Evolutionary conservation across 257 asterid genomes (phyloP).

Genomic region (Mitragyna speciosa): DNA sequence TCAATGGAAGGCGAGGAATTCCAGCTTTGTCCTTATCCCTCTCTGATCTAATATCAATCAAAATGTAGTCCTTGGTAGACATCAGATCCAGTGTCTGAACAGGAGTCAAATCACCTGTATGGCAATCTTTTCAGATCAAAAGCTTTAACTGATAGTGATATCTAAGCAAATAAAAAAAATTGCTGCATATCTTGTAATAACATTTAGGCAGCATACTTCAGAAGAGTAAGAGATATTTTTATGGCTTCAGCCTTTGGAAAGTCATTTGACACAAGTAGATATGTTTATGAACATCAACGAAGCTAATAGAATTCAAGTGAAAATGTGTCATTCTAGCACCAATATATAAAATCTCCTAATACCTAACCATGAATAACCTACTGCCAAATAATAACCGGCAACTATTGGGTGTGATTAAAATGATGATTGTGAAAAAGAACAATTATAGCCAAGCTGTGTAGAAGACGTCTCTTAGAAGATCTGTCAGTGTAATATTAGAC

Average conservation of each 20-base stretch:
- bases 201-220: not conserved
- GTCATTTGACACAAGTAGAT: not conserved
- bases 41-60: slow-evolving; percentile 93
- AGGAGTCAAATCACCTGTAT: slow-evolving; percentile 75
- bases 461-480: not conserved
- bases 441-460: not conserved
- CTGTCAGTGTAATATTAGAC: not conserved
- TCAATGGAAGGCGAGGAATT: slow-evolving; percentile 85
- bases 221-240: not conserved
- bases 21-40: slow-evolving; percentile 89
- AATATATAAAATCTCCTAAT: not conserved
- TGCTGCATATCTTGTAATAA: not conserved
- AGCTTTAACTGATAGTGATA: not conserved
- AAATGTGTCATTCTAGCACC: not conserved
- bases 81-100: slow-evolving; percentile 83
- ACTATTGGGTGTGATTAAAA: not conserved
- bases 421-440: not conserved
- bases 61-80: slow-evolving; percentile 67
- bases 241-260: not conserved
- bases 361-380: not conserved
- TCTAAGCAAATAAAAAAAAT: not conserved
- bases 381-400: not conserved
- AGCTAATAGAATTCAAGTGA: not conserved
- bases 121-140: slow-evolving; percentile 20
- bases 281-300: not conserved